Evolutionary conservation across 441 rosid genomes (phyloP).

Genomic region (Capsella rubella): DNA sequence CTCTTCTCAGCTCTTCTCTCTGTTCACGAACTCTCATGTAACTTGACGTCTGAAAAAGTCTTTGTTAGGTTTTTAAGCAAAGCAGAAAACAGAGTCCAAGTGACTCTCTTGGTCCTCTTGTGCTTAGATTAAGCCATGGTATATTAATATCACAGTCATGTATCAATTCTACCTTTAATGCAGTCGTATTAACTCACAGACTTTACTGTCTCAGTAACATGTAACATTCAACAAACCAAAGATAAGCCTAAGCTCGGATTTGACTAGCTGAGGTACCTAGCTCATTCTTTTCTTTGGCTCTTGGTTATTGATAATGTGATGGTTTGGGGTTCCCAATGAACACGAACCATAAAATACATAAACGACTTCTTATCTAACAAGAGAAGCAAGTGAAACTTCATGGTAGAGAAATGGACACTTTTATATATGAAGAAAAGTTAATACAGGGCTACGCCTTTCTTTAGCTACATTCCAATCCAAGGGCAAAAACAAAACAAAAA

Average conservation of each 20-base stretch:
- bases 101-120: constrained; percentile 14
- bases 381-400: constrained; percentile 11
- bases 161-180: constrained; percentile 19
- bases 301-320: constrained; percentile 1
- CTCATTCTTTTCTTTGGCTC: constrained; percentile 12
- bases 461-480: constrained; percentile 37
- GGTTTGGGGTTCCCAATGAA: background rate
- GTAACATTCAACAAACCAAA: background rate
- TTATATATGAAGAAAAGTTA: constrained; percentile 35
- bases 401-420: constrained; percentile 30
- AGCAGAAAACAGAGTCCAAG: constrained; percentile 11
- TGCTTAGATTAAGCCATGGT: constrained; percentile 9
- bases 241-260: background rate
- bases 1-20: constrained; percentile 28
- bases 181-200: constrained; percentile 11
- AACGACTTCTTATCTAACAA: background rate
- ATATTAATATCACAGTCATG: background rate
- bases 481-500: constrained; percentile 29
- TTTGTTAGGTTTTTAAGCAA: background rate
- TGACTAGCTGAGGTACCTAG: background rate
- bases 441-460: constrained; percentile 36
- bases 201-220: constrained; percentile 1
- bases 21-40: constrained; percentile 26
- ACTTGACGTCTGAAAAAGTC: constrained; percentile 22
- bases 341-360: constrained; percentile 25